phyloP scores from a whole-genome alignment of 1,284 basidiomycete species.

The Sporisorium sorghi region DNA sequence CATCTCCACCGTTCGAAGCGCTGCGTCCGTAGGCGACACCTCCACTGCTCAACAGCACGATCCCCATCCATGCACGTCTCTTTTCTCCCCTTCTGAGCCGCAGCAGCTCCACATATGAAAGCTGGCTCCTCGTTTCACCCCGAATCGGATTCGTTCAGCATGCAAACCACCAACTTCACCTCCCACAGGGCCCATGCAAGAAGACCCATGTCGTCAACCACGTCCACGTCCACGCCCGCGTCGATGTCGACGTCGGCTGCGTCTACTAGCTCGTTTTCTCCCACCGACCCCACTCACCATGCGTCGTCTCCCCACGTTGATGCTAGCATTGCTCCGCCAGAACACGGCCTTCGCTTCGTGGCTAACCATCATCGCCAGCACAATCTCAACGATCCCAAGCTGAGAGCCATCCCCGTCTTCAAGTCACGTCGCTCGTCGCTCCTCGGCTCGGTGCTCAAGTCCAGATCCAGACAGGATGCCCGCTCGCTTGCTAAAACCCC shows the following conservation, averaged over 20 bases:
- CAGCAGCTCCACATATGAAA: conserved; percentile 2
- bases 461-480: conserved; percentile 15
- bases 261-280: not conserved
- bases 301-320: not conserved
- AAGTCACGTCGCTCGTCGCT: conserved; percentile 42
- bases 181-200: not conserved
- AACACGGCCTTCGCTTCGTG: conserved; percentile 21
- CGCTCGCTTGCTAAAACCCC: conserved; percentile 5
- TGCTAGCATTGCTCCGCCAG: not conserved
- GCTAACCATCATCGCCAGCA: conserved; percentile 50
- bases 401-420: conserved; percentile 35
- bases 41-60: not conserved
- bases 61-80: not conserved
- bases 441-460: conserved; percentile 37
- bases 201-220: not conserved
- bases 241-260: not conserved
- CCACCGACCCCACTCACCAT: not conserved
- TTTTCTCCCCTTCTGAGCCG: conserved; percentile 1
- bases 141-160: not conserved
- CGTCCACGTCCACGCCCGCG: not conserved
- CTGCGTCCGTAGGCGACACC: not conserved
- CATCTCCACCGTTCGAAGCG: not conserved
- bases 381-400: conserved; percentile 47
- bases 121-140: not conserved
- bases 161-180: not conserved